Evolutionary conservation across 169 alveolate genomes (phyloP), one percentile per base, ranked within the genome.

Genomic region (Plasmodium adleri): DNA sequence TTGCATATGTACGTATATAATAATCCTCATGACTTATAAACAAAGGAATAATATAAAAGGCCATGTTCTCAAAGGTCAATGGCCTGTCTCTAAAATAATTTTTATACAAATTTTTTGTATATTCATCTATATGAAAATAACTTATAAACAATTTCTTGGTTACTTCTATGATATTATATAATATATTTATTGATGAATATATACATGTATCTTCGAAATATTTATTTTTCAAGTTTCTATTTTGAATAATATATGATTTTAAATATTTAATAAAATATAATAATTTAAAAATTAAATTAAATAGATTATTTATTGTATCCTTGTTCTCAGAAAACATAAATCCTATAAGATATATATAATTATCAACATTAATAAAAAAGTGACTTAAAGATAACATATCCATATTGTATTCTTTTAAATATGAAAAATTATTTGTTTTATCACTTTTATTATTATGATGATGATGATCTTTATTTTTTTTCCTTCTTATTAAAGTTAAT

Each of bases 271-370:
- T 49, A 83, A 83, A 83, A 62, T 83, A 59, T 26, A 83, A 26
- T 50, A 71, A 54, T 50, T 71, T 71, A 39, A 58, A 83, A 28
- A 50, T 43, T 63, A 83, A 70, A 83, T 83, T 83, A 43, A 83
- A 50, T 49, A 83, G 32, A 50, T 59, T 83, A 71, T 83, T 68
- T 43, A 83, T 22, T 56, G 59, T 28, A 47, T 83, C 91, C 60
- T 68, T 83, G 59, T 68, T 68, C 43, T 83, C 91, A 56, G 72
- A 60, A 83, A 83, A 83, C 71, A 83, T 12, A 72, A 83, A 12
- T 26, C 91, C 83, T 63, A 83, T 43, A 20, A 83, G 71, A 83
- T 78, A 52, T 3, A 22, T 59, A 66, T 47, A 64, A 24, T 22
- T 45, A 28, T 83, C 85, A 52, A 13, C 64, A 17, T 68, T 39